These are phyloP conservation scores for Fusarium nanum DNA, from an alignment of 2,329 filamentous ascomycete genomes.

Conservation along the genomic window DNA sequence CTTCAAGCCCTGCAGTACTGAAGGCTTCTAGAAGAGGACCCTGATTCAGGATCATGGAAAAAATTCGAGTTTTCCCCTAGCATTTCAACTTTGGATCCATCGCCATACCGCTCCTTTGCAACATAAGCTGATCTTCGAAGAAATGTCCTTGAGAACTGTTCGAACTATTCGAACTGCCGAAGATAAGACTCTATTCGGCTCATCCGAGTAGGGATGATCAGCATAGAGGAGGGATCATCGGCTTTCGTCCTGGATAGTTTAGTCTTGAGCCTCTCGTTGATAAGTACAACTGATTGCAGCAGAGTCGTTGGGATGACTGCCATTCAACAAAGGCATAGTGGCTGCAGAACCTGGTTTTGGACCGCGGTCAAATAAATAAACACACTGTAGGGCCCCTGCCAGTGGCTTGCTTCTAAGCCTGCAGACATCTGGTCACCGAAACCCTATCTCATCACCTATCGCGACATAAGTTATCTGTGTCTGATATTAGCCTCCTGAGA, in stretches of 20 bases:
- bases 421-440: background rate
- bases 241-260: background rate
- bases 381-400: background rate
- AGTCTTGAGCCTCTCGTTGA: background rate
- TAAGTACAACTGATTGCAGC: background rate
- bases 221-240: conserved; percentile 14
- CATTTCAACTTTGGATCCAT: background rate
- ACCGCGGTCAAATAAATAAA: background rate
- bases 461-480: background rate
- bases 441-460: background rate
- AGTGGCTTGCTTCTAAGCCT: background rate
- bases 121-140: conserved; percentile 7
- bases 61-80: background rate
- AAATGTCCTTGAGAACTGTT: background rate
- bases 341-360: background rate
- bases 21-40: conserved; percentile 38
- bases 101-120: conserved; percentile 6
- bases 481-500: background rate
- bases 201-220: background rate
- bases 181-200: conserved; percentile 6
- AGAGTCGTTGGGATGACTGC: background rate
- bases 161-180: conserved; percentile 4
- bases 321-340: background rate
- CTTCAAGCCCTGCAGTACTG: conserved; percentile 28
- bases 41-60: conserved; percentile 25